Percentiles rank a stretch among this genome's conserved stretches.
These are phyloP conservation scores for Russula olivacea DNA, from an alignment of 768 basidiomycete genomes.

Conservation along the genomic window DNA sequence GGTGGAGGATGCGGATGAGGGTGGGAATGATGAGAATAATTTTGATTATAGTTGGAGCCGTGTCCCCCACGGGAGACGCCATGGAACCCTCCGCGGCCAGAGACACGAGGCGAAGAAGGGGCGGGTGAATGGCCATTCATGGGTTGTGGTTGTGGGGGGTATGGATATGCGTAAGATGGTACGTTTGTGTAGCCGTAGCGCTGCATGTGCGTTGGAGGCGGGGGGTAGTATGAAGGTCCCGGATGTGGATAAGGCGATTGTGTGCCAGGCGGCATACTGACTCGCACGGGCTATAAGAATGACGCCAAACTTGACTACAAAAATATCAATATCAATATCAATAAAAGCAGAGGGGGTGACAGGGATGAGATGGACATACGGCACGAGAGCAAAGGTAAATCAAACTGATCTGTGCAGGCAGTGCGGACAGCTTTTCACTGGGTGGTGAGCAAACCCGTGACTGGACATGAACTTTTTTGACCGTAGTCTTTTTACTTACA, in stretches of 20 bases:
- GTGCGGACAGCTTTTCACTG: not conserved
- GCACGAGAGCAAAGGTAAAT: not conserved
- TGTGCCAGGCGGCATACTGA: constrained; percentile 25
- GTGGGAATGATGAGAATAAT: constrained; percentile 33
- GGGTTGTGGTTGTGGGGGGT: constrained; percentile 37
- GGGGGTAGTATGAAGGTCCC: constrained; percentile 32
- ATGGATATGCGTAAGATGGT: constrained; percentile 32
- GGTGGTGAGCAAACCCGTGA: not conserved
- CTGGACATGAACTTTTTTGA: constrained; percentile 1
- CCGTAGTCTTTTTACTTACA: not conserved
- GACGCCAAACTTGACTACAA: not conserved
- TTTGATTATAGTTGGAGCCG: constrained; percentile 37
- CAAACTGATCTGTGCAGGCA: constrained; percentile 8
- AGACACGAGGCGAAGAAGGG: constrained; percentile 35
- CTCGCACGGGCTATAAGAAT: not conserved
- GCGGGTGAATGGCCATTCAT: constrained; percentile 37
- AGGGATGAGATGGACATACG: not conserved
- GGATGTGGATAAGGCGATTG: constrained; percentile 34
- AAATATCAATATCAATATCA: not conserved
- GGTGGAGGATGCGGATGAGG: constrained; percentile 36
- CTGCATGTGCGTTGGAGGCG: constrained; percentile 29
- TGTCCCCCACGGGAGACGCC: constrained; percentile 31
- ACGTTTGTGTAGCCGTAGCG: constrained; percentile 27
- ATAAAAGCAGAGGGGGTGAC: not conserved
- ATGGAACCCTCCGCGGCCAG: constrained; percentile 34